Evolutionary conservation across 2,329 filamentous ascomycete species (phyloP).

Genomic region (Parasarocladium wereldwijsianum): DNA sequence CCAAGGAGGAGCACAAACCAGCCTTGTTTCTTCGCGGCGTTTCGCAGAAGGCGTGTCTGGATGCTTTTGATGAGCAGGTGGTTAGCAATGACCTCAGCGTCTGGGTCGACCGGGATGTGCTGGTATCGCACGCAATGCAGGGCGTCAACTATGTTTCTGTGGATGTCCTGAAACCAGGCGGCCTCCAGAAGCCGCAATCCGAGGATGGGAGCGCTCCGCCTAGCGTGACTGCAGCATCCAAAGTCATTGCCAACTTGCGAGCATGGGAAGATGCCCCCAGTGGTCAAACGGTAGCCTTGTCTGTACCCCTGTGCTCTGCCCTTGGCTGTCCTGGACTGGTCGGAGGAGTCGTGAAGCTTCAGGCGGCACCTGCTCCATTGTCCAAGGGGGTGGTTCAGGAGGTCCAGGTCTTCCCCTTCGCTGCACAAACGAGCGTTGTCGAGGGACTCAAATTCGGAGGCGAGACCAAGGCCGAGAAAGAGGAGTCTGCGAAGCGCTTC

Average conservation of each 20-base stretch:
- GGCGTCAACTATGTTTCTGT: constrained; percentile 67
- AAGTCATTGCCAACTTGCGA: constrained; percentile 60
- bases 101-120: constrained; percentile 72
- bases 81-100: constrained; percentile 49
- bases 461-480: constrained; percentile 68
- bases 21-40: constrained; percentile 69
- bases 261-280: constrained; percentile 82
- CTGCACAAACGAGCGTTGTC: constrained; percentile 37
- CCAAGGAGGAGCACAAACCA: constrained; percentile 50
- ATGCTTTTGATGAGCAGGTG: constrained; percentile 64
- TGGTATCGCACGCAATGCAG: constrained; percentile 56
- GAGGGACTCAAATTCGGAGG: constrained; percentile 74
- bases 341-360: constrained; percentile 75
- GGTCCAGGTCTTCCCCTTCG: constrained; percentile 73
- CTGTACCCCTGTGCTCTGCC: constrained; percentile 58
- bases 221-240: constrained; percentile 27
- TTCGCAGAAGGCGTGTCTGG: constrained; percentile 51
- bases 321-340: constrained; percentile 61
- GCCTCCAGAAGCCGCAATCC: constrained; percentile 53
- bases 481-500: constrained; percentile 60
- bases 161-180: constrained; percentile 74
- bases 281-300: constrained; percentile 65
- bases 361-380: constrained; percentile 64
- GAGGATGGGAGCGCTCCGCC: constrained; percentile 51
- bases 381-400: constrained; percentile 47